Percentiles rank a stretch among this genome's conserved stretches.
These are phyloP conservation scores for Zhuliangozyma blackwelliae DNA, from an alignment of 1,139 yeast genomes.

Conservation along the genomic window DNA sequence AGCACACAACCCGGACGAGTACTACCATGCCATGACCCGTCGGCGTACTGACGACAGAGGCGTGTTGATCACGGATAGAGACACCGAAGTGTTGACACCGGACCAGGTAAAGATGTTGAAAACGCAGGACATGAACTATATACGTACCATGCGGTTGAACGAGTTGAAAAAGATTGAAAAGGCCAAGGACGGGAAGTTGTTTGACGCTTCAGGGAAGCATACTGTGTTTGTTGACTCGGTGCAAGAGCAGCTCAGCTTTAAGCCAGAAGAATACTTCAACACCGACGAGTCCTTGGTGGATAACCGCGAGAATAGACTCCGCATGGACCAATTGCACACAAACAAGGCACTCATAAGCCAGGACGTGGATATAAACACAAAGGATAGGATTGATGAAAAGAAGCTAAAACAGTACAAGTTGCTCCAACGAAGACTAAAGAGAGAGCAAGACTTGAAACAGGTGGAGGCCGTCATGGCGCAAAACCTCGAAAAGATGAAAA, in stretches of 20 bases:
- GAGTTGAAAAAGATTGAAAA: slow-evolving; percentile 65
- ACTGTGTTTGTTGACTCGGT: slow-evolving; percentile 77
- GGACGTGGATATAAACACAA: slow-evolving; percentile 27
- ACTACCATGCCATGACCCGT: slow-evolving; percentile 86
- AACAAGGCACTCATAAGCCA: slow-evolving; percentile 25
- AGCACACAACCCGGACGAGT: slow-evolving; percentile 90
- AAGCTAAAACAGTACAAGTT: slow-evolving; percentile 55
- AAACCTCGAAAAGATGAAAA: slow-evolving; percentile 85
- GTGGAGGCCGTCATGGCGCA: slow-evolving; percentile 71
- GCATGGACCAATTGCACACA: slow-evolving; percentile 54
- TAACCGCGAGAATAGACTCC: slow-evolving; percentile 71
- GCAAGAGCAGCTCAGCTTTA: slow-evolving; percentile 52
- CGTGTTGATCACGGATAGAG: slow-evolving; percentile 62
- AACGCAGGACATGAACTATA: slow-evolving; percentile 85
- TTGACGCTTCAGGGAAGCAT: slow-evolving; percentile 65
- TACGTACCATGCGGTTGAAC: slow-evolving; percentile 68
- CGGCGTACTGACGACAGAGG: slow-evolving; percentile 67
- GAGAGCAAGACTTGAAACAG: slow-evolving; percentile 60
- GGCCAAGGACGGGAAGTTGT: slow-evolving; percentile 50
- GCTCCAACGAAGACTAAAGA: slow-evolving; percentile 56
- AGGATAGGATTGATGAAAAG: slow-evolving; percentile 47
- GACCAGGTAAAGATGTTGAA: slow-evolving; percentile 81
- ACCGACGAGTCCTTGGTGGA: slow-evolving; percentile 63
- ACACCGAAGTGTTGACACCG: slow-evolving; percentile 54
- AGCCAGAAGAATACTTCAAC: slow-evolving; percentile 61